Conservation (phyloP, 2,329 filamentous ascomycete genomes). For the Pseudocercospora vitis region DNA sequence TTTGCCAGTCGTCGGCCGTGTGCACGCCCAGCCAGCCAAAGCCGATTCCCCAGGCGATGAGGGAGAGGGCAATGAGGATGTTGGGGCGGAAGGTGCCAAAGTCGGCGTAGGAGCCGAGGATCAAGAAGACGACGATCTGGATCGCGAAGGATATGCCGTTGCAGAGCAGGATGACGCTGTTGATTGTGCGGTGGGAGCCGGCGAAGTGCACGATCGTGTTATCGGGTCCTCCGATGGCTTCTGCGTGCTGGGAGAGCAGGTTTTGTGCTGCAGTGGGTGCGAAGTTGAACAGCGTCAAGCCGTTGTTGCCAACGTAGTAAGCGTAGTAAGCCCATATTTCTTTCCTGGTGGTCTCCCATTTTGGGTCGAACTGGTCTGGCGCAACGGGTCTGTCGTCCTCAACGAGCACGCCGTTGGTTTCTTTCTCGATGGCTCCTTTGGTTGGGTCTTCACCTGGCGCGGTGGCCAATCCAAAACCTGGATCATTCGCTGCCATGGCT, state of each 20-base stretch:
- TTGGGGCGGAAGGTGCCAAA: constrained; percentile 65
- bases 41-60: constrained; percentile 62
- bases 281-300: constrained; percentile 63
- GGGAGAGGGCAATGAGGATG: constrained; percentile 61
- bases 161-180: constrained; percentile 63
- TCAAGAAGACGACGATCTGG: constrained; percentile 59
- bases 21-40: constrained; percentile 69
- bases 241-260: constrained; percentile 61
- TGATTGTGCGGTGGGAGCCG: constrained; percentile 59
- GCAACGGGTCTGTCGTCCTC: constrained; percentile 46
- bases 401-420: constrained; percentile 24
- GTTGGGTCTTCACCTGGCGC: constrained; percentile 36
- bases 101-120: constrained; percentile 58
- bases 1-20: constrained; percentile 58
- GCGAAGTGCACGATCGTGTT: constrained; percentile 56
- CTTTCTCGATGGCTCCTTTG: constrained; percentile 32
- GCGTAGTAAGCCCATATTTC: constrained; percentile 52
- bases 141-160: constrained; percentile 69
- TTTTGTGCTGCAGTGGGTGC: constrained; percentile 66
- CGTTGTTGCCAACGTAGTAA: constrained; percentile 69
- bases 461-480: constrained; percentile 33
- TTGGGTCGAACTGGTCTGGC: constrained; percentile 57
- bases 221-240: constrained; percentile 41
- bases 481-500: constrained; percentile 39
- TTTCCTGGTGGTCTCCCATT: constrained; percentile 52